Percentiles rank a stretch among this genome's conserved stretches.
These are phyloP conservation scores for Pseudonitzschia pungens DNA, from an alignment of 108 stramenopile species.

Conservation along the genomic window DNA sequence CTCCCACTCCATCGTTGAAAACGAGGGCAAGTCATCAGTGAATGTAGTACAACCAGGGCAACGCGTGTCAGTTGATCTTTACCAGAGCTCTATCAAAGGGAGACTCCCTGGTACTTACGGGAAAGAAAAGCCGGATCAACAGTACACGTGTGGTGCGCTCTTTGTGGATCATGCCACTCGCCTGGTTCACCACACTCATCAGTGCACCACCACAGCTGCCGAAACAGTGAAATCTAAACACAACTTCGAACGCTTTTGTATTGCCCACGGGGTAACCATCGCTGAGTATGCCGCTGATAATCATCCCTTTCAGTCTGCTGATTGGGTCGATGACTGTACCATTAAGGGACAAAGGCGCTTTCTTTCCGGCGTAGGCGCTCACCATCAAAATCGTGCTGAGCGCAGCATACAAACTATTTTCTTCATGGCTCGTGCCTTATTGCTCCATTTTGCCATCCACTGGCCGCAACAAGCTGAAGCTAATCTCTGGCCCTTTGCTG, in stretches of 20 bases:
- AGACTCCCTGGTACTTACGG: constrained; percentile 37
- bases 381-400: constrained; percentile 66
- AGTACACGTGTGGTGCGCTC: constrained; percentile 43
- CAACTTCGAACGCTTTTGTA: constrained; percentile 16
- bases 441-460: constrained; percentile 42
- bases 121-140: constrained; percentile 17
- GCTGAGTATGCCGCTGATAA: constrained; percentile 39
- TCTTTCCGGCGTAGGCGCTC: constrained; percentile 51
- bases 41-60: background rate
- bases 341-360: constrained; percentile 22
- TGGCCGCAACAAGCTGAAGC: constrained; percentile 36
- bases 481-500: constrained; percentile 50
- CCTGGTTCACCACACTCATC: constrained; percentile 19
- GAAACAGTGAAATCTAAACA: constrained; percentile 33
- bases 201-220: constrained; percentile 17
- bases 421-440: constrained; percentile 33
- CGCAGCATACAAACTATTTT: constrained; percentile 38
- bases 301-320: constrained; percentile 28
- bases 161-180: constrained; percentile 47
- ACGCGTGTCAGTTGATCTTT: constrained; percentile 44
- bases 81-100: constrained; percentile 32
- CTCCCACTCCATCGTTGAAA: no score
- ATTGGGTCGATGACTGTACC: constrained; percentile 1
- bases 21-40: no score
- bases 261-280: constrained; percentile 27